Percentiles rank a stretch among this genome's conserved stretches.
Conservation (phyloP, 73 alveolate genomes). For the Uronychia setigera region DNA sequence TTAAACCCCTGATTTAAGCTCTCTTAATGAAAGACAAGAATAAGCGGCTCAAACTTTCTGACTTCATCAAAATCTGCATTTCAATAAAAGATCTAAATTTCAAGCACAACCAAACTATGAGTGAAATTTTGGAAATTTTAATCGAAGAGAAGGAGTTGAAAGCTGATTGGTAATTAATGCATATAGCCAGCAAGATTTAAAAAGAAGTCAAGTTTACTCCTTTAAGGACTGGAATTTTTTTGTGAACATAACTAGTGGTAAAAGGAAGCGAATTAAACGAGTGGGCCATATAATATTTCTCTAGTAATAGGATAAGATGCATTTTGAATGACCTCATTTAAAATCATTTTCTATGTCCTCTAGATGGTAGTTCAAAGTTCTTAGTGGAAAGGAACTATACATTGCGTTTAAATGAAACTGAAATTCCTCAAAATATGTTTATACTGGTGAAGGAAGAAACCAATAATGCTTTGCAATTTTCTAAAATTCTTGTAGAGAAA, state of each 20-base stretch:
- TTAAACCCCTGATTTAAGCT: conserved; percentile 54
- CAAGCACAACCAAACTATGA: conserved; percentile 70
- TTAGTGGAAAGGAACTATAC: conserved; percentile 10
- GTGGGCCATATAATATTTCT: conserved; percentile 38
- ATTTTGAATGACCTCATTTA: conserved; percentile 36
- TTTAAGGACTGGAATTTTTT: conserved; percentile 55
- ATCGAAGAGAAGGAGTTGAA: conserved; percentile 66
- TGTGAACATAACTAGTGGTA: conserved; percentile 46
- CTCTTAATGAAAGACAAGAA: conserved; percentile 86
- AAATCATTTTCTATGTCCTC: conserved; percentile 19
- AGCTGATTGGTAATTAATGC: conserved; percentile 32
- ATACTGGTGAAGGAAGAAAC: conserved; percentile 47
- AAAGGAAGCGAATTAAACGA: conserved; percentile 36
- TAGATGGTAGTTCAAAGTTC: conserved; percentile 32
- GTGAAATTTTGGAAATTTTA: conserved; percentile 53
- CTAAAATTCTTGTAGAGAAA: conserved; percentile 28
- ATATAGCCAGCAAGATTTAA: conserved; percentile 33
- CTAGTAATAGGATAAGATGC: conserved; percentile 17
- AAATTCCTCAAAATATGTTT: conserved; percentile 62
- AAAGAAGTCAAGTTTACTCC: conserved; percentile 44
- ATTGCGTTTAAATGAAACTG: conserved; percentile 57
- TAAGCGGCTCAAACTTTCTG: conserved; percentile 87
- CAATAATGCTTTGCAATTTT: conserved; percentile 51
- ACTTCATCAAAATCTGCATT: conserved; percentile 71
- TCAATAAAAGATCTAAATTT: too few relatives aligned